Base-by-base conservation (phyloP, 2,329 filamentous ascomycete species). In the Colletotrichum zoysiae region DNA sequence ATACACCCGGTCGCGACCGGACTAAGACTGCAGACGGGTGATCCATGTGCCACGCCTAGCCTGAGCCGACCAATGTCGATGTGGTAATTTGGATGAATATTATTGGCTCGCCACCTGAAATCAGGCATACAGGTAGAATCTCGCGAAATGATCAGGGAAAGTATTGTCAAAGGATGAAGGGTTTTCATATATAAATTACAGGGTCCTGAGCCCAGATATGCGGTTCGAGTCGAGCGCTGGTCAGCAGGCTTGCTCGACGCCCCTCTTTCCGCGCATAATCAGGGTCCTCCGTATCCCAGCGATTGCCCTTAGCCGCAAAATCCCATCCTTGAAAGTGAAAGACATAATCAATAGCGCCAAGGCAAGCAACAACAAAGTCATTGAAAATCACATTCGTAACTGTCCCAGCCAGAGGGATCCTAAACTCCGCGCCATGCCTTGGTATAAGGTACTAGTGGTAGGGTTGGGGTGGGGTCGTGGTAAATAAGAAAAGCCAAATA, bases 361-460 rank as follows among this genome's bases (percentile, higher is more conserved):
- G 26, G 42, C 33, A 3, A 30, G 6, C 63, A 63, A 30, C 57
- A 53, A 58, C 30, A 56, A 56, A 62, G 26, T 68, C 58, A 48
- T 71, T 46, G 58, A 63, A 53, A 53, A 68, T 68, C 42, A 55
- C 65, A 55, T 68, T 71, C 69, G 65, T 71, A 63, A 68, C 38
- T 62, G 48, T 65, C 66, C 55, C 67, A 50, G 30, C 65, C 48
- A 50, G 56, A 64, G 57, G 59, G 59, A 59, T 63, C 70, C 66
- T 48, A 55, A 70, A 74, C 73, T 70, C 73, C 73, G 71, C 71
- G 73, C 73, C 71, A 74, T 74, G 73, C 67, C 73, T 67, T 71
- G 73, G 71, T 74, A 71, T 74, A 71, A 67, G 65, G 65, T 68
- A 48, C 46, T 63, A 69, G 20, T 58, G 59, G 58, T 68, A 64